phyloP scores from a whole-genome alignment of 345 rosid genomes.

The Mercurialis annua region DNA sequence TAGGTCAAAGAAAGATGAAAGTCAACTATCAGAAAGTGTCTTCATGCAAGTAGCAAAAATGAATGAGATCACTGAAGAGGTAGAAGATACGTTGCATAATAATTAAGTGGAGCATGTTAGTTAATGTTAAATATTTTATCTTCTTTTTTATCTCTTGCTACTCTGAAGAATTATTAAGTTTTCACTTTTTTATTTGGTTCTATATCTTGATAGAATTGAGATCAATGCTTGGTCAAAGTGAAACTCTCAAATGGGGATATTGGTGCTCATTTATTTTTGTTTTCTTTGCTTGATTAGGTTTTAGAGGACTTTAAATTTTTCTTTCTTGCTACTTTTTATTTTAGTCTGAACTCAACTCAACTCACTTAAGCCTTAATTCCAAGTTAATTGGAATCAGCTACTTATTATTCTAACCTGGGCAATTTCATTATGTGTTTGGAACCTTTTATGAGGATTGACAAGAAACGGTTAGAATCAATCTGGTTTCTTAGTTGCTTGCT shows the following conservation, averaged over 20 bases:
- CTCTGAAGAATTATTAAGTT: neutral
- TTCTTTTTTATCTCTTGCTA: neutral
- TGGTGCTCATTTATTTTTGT: neutral
- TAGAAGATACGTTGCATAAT: slow-evolving; percentile 23
- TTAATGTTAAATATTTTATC: neutral
- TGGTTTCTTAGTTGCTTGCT: neutral
- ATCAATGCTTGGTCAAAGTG: neutral
- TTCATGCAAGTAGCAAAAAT: slow-evolving; percentile 44
- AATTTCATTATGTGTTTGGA: neutral
- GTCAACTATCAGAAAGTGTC: slow-evolving; percentile 38
- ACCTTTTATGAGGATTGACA: neutral
- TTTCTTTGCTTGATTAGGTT: neutral
- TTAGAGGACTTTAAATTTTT: slow-evolving; percentile 3
- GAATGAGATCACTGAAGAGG: slow-evolving; percentile 55
- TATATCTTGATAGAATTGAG: neutral
- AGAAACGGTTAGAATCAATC: neutral
- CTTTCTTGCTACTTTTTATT: neutral
- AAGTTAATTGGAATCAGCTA: too few species aligned
- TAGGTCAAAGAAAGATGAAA: slow-evolving; percentile 77
- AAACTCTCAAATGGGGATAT: neutral
- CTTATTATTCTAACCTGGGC: too few species aligned
- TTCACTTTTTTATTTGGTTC: neutral
- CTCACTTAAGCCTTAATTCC: too few species aligned
- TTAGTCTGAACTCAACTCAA: too few species aligned
- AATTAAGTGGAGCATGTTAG: neutral